Evolutionary conservation across 495 filamentous ascomycete genomes (phyloP).

Genomic region (Elaphomyces granulatus): DNA sequence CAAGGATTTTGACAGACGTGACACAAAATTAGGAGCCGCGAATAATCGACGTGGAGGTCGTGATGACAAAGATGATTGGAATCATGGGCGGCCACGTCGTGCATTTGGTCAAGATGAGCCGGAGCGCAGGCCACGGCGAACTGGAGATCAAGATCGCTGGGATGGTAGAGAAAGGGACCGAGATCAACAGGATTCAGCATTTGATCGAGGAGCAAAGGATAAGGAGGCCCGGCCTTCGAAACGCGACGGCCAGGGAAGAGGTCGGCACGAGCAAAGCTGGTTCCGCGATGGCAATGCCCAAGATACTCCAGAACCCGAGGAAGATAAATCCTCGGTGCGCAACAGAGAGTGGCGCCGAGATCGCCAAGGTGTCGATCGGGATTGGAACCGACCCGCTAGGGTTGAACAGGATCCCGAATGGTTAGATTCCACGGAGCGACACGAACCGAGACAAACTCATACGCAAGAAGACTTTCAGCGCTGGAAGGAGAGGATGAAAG

Average conservation of each 20-base stretch:
- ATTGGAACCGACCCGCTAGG: constrained; percentile 38
- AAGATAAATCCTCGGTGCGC: constrained; percentile 36
- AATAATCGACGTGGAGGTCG: constrained; percentile 33
- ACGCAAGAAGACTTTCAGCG: constrained; percentile 88
- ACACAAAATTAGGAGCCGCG: constrained; percentile 20
- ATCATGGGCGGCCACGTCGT: constrained; percentile 38
- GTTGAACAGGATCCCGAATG: constrained; percentile 73
- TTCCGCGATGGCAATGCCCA: constrained; percentile 38
- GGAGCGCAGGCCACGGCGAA: constrained; percentile 38
- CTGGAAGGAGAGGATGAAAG: constrained; percentile 90
- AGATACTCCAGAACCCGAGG: constrained; percentile 40
- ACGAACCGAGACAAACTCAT: constrained; percentile 48
- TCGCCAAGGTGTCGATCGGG: constrained; percentile 44
- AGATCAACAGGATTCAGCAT: constrained; percentile 35
- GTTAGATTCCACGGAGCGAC: constrained; percentile 64
- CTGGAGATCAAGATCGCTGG: constrained; percentile 52
- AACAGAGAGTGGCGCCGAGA: constrained; percentile 53
- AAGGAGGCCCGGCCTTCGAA: constrained; percentile 20
- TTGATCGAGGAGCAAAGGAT: constrained; percentile 27
- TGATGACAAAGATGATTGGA: constrained; percentile 43
- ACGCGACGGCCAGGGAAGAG: constrained; percentile 32
- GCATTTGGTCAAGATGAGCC: constrained; percentile 39
- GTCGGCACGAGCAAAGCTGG: constrained; percentile 42
- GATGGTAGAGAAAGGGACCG: constrained; percentile 28
- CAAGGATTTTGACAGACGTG: constrained; percentile 29